Base-by-base conservation (phyloP, 169 alveolate genomes). In the Pseudocohnilembus persalinus region DNA sequence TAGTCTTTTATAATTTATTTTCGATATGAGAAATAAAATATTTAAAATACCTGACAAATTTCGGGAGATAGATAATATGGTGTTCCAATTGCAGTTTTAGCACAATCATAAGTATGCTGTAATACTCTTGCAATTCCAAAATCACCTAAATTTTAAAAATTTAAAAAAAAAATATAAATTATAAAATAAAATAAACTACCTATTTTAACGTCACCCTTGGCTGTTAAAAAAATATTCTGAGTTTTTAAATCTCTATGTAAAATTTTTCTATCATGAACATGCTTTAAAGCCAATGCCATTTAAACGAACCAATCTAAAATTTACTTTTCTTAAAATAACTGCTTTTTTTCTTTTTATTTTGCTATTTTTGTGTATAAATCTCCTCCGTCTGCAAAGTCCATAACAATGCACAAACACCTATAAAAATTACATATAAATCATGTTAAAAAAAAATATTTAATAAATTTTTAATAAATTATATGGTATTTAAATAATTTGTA, bases 351-450 rank as follows among this genome's bases (percentile, higher is more conserved):
- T 83, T 93, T 90, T 87, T 91, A 76, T 20, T 83, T 80, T 27
- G 88, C 93, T 30, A 93, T 93, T 85, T 88, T 87, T 31, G 90
- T 85, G 75, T 89, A 90, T 76, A 91, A 79, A 89, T 94, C 98
- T 0, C 97, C 97, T 34, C 98, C 98, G 88, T 96, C 97, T 4
- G 98, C 97, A 88, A 94, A 96, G 87, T 95, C 98, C 98, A 95
- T 95, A 49, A 96, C 96, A 32, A 96, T 95, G 88, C 97, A 94
- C 31, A 96, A 86, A 83, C 94, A 90, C 81, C 89, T 85, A n/a
- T 68, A 64, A 24, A 15, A 26, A 34, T 63, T n/a, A 64, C 25
- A 64, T 35, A 30, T 75, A 75, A 26, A 75, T 75, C 29, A 26
- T 20, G 15, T 75, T 6, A 29, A 26, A 26, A 26, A 27, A 33